These are phyloP conservation scores for Globisporangium solare DNA, from an alignment of 352 stramenopile genomes.

Conservation along the genomic window DNA sequence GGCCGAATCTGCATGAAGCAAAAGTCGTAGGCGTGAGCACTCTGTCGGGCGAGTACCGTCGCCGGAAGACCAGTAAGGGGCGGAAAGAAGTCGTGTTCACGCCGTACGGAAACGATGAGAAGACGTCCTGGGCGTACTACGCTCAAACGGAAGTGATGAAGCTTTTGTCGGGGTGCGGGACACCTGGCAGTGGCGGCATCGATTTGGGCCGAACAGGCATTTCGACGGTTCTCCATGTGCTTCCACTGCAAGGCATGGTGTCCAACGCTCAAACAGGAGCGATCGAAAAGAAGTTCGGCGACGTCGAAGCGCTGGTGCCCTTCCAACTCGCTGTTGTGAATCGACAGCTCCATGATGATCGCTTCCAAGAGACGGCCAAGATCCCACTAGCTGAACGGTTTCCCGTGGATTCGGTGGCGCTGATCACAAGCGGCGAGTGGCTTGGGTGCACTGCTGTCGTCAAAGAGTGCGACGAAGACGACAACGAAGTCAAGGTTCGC, in stretches of 20 bases:
- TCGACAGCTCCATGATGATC: conserved; percentile 89
- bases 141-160: conserved; percentile 62
- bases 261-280: conserved; percentile 92
- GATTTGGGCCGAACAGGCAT: conserved; percentile 88
- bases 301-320: conserved; percentile 92
- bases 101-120: conserved; percentile 40
- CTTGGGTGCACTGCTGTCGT: conserved; percentile 88
- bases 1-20: conserved; percentile 97
- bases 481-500: conserved; percentile 87
- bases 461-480: conserved; percentile 35
- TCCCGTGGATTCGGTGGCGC: conserved; percentile 74
- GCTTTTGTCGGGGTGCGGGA: conserved; percentile 66
- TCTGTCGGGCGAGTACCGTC: conserved; percentile 54
- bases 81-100: conserved; percentile 33
- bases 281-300: conserved; percentile 95
- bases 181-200: conserved; percentile 89
- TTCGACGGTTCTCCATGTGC: conserved; percentile 67
- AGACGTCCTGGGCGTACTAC: conserved; percentile 65
- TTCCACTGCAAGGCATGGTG: conserved; percentile 91
- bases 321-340: conserved; percentile 94
- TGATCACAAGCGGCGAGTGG: conserved; percentile 89
- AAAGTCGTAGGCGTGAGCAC: conserved; percentile 79
- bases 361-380: conserved; percentile 88
- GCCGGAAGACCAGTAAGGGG: conserved; percentile 19
- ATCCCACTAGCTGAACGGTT: conserved; percentile 90